Evolutionary conservation across 2,329 filamentous ascomycete genomes (phyloP).

Genomic region (Penicillium concentricum): DNA sequence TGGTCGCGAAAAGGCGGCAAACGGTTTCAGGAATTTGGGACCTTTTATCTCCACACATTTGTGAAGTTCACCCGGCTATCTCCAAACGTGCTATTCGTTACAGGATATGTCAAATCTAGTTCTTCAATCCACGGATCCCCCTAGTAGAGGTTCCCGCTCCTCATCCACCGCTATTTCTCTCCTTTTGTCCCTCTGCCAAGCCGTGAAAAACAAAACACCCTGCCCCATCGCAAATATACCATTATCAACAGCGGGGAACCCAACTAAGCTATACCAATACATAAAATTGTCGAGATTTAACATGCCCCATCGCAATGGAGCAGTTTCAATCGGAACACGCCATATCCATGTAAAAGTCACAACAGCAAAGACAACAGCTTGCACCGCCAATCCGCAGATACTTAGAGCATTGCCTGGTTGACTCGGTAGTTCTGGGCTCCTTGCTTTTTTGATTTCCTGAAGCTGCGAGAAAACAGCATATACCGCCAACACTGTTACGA

Average conservation of each 20-base stretch:
- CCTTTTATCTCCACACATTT: not conserved
- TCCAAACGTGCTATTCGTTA: not conserved
- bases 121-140: not conserved
- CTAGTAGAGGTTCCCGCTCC: not conserved
- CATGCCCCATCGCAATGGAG: not conserved
- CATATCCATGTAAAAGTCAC: slow-evolving; percentile 2
- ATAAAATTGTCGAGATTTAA: not conserved
- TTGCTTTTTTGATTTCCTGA: not conserved
- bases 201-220: not conserved
- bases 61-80: not conserved
- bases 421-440: not conserved
- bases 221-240: not conserved
- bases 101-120: not conserved
- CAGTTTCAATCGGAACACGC: not conserved
- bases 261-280: not conserved
- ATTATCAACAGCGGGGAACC: not conserved
- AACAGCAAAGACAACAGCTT: not conserved
- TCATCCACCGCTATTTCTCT: not conserved
- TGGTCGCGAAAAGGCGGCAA: not conserved
- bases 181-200: not conserved
- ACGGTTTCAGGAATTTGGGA: not conserved
- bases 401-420: not conserved
- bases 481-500: not conserved
- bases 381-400: not conserved
- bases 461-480: not conserved